Conservation (phyloP, 1,284 basidiomycete genomes). For the Cryptococcus sp. region DNA sequence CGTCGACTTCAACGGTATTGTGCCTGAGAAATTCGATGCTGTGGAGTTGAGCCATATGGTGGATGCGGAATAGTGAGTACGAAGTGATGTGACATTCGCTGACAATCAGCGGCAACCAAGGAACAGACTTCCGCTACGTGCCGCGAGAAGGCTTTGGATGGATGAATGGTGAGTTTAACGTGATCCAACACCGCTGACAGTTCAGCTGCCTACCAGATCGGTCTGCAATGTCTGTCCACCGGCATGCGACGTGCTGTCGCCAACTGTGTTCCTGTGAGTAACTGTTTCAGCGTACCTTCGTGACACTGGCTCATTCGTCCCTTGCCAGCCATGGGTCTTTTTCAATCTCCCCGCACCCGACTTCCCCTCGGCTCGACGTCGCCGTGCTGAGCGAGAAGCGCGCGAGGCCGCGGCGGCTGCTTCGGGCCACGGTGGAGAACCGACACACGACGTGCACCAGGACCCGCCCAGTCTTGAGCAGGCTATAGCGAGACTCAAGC, state of each 20-base stretch:
- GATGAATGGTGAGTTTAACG: constrained; percentile 71
- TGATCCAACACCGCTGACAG: neutral
- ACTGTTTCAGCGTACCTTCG: neutral
- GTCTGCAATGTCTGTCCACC: constrained; percentile 87
- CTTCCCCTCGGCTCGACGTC: constrained; percentile 59
- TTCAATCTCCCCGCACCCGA: constrained; percentile 51
- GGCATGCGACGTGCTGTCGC: constrained; percentile 94
- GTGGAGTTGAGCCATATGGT: constrained; percentile 93
- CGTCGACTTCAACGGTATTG: constrained; percentile 94
- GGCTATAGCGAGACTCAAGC: constrained; percentile 35
- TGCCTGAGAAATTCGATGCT: constrained; percentile 98
- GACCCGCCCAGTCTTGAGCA: constrained; percentile 43
- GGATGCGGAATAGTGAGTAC: constrained; percentile 79
- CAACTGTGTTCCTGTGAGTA: constrained; percentile 62
- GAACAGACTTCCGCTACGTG: constrained; percentile 94
- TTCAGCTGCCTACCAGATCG: constrained; percentile 87
- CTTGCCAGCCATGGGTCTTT: constrained; percentile 45
- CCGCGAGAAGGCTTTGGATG: constrained; percentile 96
- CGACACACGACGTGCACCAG: constrained; percentile 35
- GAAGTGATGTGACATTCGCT: constrained; percentile 1
- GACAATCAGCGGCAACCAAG: constrained; percentile 78
- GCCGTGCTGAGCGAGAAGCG: constrained; percentile 55
- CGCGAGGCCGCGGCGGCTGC: constrained; percentile 59
- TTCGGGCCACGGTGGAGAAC: constrained; percentile 41
- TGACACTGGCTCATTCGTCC: neutral